These are phyloP conservation scores for Cafeteria roenbergensis DNA, from an alignment of 108 stramenopile species.

Conservation along the genomic window DNA sequence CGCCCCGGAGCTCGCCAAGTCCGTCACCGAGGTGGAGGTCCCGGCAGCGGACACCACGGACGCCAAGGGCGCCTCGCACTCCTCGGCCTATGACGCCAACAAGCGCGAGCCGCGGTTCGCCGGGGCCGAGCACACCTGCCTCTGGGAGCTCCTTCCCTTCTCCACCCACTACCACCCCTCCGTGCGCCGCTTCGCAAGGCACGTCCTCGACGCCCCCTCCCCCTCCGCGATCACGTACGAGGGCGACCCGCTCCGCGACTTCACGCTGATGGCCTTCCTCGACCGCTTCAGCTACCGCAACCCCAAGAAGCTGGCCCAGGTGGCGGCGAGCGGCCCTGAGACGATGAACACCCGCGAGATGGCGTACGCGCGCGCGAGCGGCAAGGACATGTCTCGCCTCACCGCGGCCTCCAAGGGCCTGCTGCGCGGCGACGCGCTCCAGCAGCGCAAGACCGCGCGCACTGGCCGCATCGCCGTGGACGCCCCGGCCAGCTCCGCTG, in stretches of 20 bases:
- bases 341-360: conserved; percentile 28
- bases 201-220: conserved; percentile 24
- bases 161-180: conserved; percentile 83
- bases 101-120: conserved; percentile 38
- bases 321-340: conserved; percentile 12
- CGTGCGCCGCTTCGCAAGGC: conserved; percentile 62
- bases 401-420: background rate
- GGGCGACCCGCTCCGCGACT: conserved; percentile 87
- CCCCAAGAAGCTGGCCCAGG: conserved; percentile 54
- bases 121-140: conserved; percentile 16
- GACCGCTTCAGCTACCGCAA: conserved; percentile 97
- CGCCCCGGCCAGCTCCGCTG: conserved; percentile 65
- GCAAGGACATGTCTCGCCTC: background rate
- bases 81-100: conserved; percentile 31
- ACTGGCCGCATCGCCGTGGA: conserved; percentile 18
- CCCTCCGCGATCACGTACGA: conserved; percentile 51
- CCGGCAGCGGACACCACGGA: conserved; percentile 5
- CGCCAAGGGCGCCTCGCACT: too few relatives aligned
- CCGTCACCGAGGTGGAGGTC: conserved; percentile 12
- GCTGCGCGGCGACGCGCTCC: background rate
- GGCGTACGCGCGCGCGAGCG: background rate
- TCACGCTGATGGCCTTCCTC: conserved; percentile 71
- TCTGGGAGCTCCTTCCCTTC: conserved; percentile 70
- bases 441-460: background rate
- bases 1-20: conserved; percentile 57